Evolutionary conservation across 1,284 basidiomycete species (phyloP).

Genomic region (Heterobasidion occidentale): DNA sequence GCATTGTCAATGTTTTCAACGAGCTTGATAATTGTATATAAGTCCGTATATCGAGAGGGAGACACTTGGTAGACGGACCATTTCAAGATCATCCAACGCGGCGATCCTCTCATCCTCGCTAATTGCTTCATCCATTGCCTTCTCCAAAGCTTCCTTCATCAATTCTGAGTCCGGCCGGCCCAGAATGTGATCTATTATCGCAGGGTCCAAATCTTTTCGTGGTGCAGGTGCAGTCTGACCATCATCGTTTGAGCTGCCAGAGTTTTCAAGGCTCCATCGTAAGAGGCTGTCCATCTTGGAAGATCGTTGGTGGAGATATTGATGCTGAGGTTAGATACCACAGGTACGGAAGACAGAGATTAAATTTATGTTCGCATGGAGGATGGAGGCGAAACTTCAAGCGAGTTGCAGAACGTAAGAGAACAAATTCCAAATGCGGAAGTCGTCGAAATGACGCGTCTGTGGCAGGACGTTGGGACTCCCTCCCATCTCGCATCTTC

Average conservation of each 20-base stretch:
- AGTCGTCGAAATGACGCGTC: no score
- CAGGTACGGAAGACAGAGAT: no score
- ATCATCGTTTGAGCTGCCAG: constrained; percentile 24
- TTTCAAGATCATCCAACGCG: constrained; percentile 92
- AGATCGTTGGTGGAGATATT: not conserved
- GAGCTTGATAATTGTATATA: constrained; percentile 41
- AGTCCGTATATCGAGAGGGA: not conserved
- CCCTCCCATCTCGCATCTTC: no score
- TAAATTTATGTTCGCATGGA: no score
- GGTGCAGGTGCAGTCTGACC: constrained; percentile 23
- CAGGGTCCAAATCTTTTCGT: constrained; percentile 59
- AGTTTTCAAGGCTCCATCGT: constrained; percentile 71
- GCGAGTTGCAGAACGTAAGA: no score
- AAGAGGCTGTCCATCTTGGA: constrained; percentile 60
- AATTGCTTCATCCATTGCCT: constrained; percentile 58
- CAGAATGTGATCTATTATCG: constrained; percentile 79
- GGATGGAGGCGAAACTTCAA: no score
- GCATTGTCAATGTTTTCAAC: constrained; percentile 96
- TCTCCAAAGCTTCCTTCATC: constrained; percentile 82
- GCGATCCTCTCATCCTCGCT: constrained; percentile 62
- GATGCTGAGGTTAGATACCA: not conserved
- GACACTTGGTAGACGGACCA: constrained; percentile 45
- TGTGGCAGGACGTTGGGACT: no score
- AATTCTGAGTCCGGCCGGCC: constrained; percentile 79
- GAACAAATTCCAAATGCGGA: no score